A percentile compares a stretch with the other conserved stretches of the same genome.
Conservation (phyloP, 2,329 filamentous ascomycete species). For the Fusarium verticillioides region DNA sequence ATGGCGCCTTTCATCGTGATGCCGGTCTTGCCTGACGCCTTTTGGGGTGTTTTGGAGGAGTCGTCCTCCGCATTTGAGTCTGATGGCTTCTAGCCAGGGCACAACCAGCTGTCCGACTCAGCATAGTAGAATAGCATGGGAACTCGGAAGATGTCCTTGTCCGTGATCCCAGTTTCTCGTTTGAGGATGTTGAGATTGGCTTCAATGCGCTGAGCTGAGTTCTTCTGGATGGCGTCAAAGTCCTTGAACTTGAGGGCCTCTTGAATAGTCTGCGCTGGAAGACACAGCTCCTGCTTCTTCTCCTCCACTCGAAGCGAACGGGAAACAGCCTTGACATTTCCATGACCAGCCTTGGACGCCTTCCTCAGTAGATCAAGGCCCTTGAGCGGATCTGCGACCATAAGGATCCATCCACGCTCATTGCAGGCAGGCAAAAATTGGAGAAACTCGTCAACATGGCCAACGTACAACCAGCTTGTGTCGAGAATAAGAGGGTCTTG, state of each 20-base stretch:
- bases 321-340: constrained; percentile 24
- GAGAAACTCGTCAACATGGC: constrained; percentile 47
- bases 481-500: constrained; percentile 51
- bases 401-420: constrained; percentile 41
- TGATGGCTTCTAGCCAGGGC: neutral
- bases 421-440: constrained; percentile 45
- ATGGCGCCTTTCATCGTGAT: neutral
- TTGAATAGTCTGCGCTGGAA: constrained; percentile 27
- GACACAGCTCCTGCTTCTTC: neutral
- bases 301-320: neutral
- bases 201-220: constrained; percentile 30
- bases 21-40: neutral
- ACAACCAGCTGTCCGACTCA: neutral
- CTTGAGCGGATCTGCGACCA: constrained; percentile 37
- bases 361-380: constrained; percentile 39
- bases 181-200: constrained; percentile 39
- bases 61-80: neutral
- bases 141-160: constrained; percentile 39
- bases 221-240: constrained; percentile 22
- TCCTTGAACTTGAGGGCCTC: constrained; percentile 21
- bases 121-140: constrained; percentile 31
- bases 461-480: constrained; percentile 42
- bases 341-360: constrained; percentile 25
- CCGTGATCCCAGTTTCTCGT: constrained; percentile 39
- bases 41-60: neutral